Base-by-base conservation (phyloP, 768 basidiomycete genomes). In the Lactifluus subvellereus region DNA sequence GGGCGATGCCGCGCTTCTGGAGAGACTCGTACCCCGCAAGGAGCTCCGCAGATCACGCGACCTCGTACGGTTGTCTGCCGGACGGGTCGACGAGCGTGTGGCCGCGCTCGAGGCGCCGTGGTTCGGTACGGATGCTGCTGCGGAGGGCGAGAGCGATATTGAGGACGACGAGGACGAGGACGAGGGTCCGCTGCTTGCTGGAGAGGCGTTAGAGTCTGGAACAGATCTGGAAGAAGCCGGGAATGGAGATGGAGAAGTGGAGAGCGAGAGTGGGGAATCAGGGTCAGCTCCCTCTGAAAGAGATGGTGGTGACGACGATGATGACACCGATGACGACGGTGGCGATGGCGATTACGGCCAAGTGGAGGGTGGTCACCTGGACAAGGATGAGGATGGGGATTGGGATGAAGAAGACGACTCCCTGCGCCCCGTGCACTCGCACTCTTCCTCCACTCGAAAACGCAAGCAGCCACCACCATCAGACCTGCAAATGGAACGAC, bases 41-140 rank as follows among this genome's bases (percentile, higher is more conserved):
- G 89, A 91, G 70, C 77, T 89, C 71, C 80, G 89, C 65, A 84
- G 82, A 67, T 71, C 72, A 1, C 61, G 60, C 3, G 78, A 74
- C 0, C 71, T 77, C 64, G 83, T 95, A 54, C 85, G 77, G 70
- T 72, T 86, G 66, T 69, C 68, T 5, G 62, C 73, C 14, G 77
- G 79, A 0, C 67, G 48, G 57, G 69, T 74, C 27, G 84, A 84
- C 57, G 54, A 57, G 50, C 75, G 84, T 35, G 72, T 71, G 22
- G 71, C 82, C 18, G 78, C 75, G 51, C 69, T 81, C 61, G 77
- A 77, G 18, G 69, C 66, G 33, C 64, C 67, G 14, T 77, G 78
- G 73, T 70, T 72, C n/a, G 66, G 80, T 78, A 73, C 74, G 53
- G 77, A 75, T 43, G 70, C 76, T 43, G 70, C 76, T 20, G 76